Base-by-base conservation (phyloP, 306 rosid genomes). In the Vigna mungo region DNA sequence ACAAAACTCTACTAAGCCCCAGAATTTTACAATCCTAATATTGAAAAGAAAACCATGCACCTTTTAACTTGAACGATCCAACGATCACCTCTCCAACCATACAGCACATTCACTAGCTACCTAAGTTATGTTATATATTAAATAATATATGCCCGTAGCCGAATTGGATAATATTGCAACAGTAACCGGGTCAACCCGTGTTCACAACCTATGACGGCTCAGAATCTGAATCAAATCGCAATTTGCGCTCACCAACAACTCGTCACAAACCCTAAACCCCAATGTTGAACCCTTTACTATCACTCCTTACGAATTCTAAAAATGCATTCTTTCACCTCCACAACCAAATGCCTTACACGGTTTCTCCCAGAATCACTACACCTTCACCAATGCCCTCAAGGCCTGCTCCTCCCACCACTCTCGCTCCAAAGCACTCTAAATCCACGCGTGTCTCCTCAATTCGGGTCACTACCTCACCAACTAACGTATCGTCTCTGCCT, bases 381-480 rank as follows among this genome's bases (percentile, higher is more conserved):
- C 97, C 66, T 90, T 89, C 90, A 89, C 92, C 15, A 81, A 84
- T 53, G 92, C 89, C 32, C 90, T 93, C 81, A 91, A 86, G 80
- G 88, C 88, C 6, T 91, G 87, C 54, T 56, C 70, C 48, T 75
- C 74, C 15, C 86, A 83, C n/a, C 87, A 78, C 69, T 76, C 82
- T 17, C 78, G 21, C 72, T 78, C 78, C 53, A 91, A 88, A 44
- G 93, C 90, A 15, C 84, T 84, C 25, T 92, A 93, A 88, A 82
- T 88, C 87, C 93, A 93, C 75, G 91, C 85, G 44, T 44, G 27
- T 25, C 81, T 91, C 80, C 11, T 86, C 23, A 93, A 89, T 77
- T 84, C 85, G 0, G 96, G 96, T 3, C 89, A 93, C 66, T 59
- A 23, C 78, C 14, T 88, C 10, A 59, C 72, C 10, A 65, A 51